Base-by-base conservation (phyloP, 1,284 basidiomycete genomes). In the Coriolopsis trogii region DNA sequence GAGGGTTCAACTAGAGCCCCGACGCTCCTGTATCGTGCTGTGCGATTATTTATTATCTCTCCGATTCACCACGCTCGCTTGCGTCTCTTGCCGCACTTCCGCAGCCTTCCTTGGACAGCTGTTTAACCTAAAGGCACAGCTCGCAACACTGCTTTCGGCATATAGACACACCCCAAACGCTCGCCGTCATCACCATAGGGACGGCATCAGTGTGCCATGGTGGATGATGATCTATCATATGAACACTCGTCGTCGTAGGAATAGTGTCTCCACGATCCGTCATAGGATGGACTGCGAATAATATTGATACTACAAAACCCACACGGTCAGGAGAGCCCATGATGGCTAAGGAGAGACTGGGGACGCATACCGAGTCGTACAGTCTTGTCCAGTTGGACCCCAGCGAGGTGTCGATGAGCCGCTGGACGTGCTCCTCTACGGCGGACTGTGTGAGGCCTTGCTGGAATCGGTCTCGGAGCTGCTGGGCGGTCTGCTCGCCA, bases 401-500 rank as follows among this genome's bases (percentile, higher is more conserved):
- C 31, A 95, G 73, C 2, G 92, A 95, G 46, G 80, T 88, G 55
- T 96, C 87, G 56, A 98, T 90, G 41, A 98, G 75, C 37, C 87
- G 78, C 58, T 97, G 93, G 36, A 97, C 82, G 66, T 97, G 88
- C 43, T 95, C 93, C 53, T 89, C 92, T 38, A 95, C 88, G 37
- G 95, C 82, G 1, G 88, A 79, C 56, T 94, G 90, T 0, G 94
- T 95, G 41, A 98, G 76, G 8, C 87, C 87, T 24, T 97, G 88
- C 62, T 97, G 93, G 77, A 99, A 98, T 6, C 97, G 85, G 49
- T 99, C 96, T 46, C 94, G 84, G 46, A 99, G 79, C 67, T 88
- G 87, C 56, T 77, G 80, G 4, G 93, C 89, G 10, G 96, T 98
- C 66, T 96, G 87, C 53, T 96, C 94, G 33, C 95, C 95, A 44